These are phyloP conservation scores for Theobroma grandiflorum DNA, from an alignment of 441 rosid genomes.

Conservation along the genomic window DNA sequence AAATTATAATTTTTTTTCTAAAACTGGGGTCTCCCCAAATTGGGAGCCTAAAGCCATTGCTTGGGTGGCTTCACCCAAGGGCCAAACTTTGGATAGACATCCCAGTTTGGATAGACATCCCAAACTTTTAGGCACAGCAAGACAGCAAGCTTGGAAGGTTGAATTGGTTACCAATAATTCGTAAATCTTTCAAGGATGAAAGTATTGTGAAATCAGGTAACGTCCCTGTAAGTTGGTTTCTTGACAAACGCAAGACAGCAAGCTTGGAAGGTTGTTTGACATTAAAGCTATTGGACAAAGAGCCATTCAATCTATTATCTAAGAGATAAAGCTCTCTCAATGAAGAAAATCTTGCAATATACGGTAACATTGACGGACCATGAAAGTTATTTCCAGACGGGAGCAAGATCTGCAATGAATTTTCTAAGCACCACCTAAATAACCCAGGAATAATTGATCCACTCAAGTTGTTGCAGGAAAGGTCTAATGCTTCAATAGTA, in stretches of 20 bases:
- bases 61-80: too few relatives aligned
- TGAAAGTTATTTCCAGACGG: background rate
- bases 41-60: too few relatives aligned
- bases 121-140: too few relatives aligned
- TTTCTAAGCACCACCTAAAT: background rate
- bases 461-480: background rate
- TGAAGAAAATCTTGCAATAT: too few relatives aligned
- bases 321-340: conserved; percentile 1
- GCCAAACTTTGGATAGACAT: too few relatives aligned
- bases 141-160: too few relatives aligned
- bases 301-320: background rate
- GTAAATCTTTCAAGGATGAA: background rate
- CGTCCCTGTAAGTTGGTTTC: background rate
- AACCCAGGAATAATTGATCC: background rate
- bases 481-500: background rate
- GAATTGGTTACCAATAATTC: background rate
- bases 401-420: background rate
- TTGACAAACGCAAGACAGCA: background rate
- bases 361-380: background rate
- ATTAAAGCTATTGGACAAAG: conserved; percentile 13
- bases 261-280: conserved; percentile 9
- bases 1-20: too few relatives aligned
- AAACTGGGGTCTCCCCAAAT: too few relatives aligned
- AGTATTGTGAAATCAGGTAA: background rate
- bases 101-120: too few relatives aligned